phyloP scores from a whole-genome alignment of 2,329 filamentous ascomycete species.

The Epichloe sibirici region DNA sequence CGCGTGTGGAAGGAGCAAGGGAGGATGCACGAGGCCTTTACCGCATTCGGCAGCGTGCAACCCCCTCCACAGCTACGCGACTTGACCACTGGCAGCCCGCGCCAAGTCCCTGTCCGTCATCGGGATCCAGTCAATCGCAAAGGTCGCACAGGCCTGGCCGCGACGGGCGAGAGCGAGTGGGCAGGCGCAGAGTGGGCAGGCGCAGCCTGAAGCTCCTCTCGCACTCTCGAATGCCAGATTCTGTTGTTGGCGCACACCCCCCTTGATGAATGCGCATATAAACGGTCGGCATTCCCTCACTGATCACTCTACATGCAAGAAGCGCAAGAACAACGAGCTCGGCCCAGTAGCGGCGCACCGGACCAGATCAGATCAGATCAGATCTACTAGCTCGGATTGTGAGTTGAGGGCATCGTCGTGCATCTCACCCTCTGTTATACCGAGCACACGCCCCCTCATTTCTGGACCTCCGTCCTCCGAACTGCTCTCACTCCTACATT shows the following conservation, averaged over 20 bases:
- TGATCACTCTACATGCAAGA: neutral
- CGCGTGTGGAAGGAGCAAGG: neutral
- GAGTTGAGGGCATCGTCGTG: slow-evolving; percentile 4
- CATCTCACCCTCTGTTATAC: neutral
- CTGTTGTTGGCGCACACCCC: neutral
- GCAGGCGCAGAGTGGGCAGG: neutral
- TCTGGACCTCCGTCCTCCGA: neutral
- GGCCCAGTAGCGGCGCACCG: neutral
- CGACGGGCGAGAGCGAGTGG: no score
- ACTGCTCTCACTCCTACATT: neutral
- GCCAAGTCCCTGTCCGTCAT: neutral
- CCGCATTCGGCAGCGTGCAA: slow-evolving; percentile 2
- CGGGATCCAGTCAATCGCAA: neutral
- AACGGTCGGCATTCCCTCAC: slow-evolving; percentile 32
- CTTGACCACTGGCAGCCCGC: neutral
- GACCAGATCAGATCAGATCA: neutral
- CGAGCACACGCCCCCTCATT: neutral
- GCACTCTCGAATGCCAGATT: no score
- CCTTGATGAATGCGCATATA: slow-evolving; percentile 28
- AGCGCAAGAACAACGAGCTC: neutral
- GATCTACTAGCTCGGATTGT: slow-evolving; percentile 2
- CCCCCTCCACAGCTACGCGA: neutral
- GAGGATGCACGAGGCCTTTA: slow-evolving; percentile 2
- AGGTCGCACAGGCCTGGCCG: neutral
- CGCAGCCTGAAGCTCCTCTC: neutral